Percentiles rank a stretch among this genome's conserved stretches.
Conservation (phyloP, 2,329 filamentous ascomycete genomes). For the Blumeria hordei region DNA sequence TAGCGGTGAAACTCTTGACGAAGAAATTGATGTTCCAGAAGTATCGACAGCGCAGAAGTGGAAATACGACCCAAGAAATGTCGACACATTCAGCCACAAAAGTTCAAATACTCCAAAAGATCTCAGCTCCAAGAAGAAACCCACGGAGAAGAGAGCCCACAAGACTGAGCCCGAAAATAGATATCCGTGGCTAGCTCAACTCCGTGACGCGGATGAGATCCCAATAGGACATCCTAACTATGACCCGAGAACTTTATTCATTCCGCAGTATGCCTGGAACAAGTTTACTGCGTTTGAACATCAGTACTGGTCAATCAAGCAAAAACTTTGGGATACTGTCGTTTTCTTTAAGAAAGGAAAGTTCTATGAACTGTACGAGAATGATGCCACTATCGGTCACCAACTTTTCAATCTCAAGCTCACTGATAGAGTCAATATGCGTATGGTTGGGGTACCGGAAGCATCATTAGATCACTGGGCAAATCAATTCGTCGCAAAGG, state of each 20-base stretch:
- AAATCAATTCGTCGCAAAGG: conserved; percentile 94
- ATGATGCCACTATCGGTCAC: conserved; percentile 87
- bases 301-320: conserved; percentile 98
- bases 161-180: conserved; percentile 63
- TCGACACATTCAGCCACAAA: conserved; percentile 24
- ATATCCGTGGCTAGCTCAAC: conserved; percentile 74
- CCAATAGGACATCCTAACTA: conserved; percentile 63
- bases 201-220: conserved; percentile 65
- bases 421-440: conserved; percentile 96
- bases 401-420: conserved; percentile 95
- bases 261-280: conserved; percentile 56
- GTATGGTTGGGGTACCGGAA: conserved; percentile 95
- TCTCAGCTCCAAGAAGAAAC: conserved; percentile 13
- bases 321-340: conserved; percentile 89
- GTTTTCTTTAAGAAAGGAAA: conserved; percentile 99
- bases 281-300: conserved; percentile 89
- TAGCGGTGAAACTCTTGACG: conserved; percentile 19
- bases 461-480: conserved; percentile 92
- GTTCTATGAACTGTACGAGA: conserved; percentile 96
- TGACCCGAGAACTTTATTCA: conserved; percentile 73
- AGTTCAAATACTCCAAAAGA: conserved; percentile 17
- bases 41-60: conserved; percentile 63
- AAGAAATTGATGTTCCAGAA: conserved; percentile 28
- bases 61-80: conserved; percentile 43
- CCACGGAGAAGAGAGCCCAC: conserved; percentile 41